Conservation (phyloP, 192 early-diverging fungal genomes). For the Podila horticola region DNA sequence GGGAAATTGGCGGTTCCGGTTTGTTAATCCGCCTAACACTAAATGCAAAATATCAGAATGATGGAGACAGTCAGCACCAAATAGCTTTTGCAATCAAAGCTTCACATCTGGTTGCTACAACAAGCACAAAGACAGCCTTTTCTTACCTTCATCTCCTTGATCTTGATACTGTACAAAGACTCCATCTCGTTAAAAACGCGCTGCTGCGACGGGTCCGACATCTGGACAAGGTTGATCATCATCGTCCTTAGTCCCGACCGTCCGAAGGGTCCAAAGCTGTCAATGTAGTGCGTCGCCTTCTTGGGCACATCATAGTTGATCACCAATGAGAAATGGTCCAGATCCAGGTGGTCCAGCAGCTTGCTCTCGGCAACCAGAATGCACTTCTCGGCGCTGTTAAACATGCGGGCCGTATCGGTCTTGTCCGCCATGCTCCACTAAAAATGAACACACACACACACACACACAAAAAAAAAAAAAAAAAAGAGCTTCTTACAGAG, state of each 20-base stretch:
- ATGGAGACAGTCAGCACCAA: slow-evolving; percentile 4
- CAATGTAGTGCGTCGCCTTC: slow-evolving; percentile 26
- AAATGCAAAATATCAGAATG: not conserved
- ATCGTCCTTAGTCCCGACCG: slow-evolving; percentile 30
- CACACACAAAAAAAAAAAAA: not conserved
- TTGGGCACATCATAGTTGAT: slow-evolving; percentile 50
- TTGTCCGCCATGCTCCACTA: slow-evolving; percentile 54
- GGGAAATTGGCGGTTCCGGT: not conserved
- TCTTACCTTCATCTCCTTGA: slow-evolving; percentile 38
- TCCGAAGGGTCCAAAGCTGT: slow-evolving; percentile 45
- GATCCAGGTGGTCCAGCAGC: slow-evolving; percentile 42
- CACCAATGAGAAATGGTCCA: slow-evolving; percentile 41
- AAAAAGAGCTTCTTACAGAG: too few species aligned
- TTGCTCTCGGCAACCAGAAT: slow-evolving; percentile 33
- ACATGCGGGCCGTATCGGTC: slow-evolving; percentile 33
- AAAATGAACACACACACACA: too few species aligned
- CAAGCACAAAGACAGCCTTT: too few species aligned
- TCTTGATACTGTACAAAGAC: slow-evolving; percentile 40
- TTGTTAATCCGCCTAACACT: not conserved
- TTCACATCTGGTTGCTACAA: not conserved
- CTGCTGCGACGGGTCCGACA: slow-evolving; percentile 17
- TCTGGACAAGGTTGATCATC: slow-evolving; percentile 40
- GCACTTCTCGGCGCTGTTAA: slow-evolving; percentile 32
- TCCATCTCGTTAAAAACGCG: slow-evolving; percentile 21
- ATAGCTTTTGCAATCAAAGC: not conserved